Percentiles rank a stretch among this genome's conserved stretches.
These are phyloP conservation scores for Candida nemodendra DNA, from an alignment of 805 yeast genomes.

Conservation along the genomic window DNA sequence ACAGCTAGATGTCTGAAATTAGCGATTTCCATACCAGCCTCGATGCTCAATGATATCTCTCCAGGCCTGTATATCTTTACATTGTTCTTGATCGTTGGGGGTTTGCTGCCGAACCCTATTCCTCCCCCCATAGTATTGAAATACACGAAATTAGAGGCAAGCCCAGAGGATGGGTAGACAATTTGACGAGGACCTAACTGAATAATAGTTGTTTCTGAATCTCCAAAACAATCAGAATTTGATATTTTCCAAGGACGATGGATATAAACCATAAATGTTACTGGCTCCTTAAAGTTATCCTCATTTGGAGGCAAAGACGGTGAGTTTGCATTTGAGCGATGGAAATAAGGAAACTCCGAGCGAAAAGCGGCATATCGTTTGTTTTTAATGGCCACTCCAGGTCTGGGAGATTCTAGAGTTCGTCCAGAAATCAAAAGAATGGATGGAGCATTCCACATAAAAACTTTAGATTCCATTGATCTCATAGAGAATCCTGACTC, in stretches of 20 bases:
- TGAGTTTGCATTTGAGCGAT: conserved; percentile 19
- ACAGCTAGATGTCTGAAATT: conserved; percentile 67
- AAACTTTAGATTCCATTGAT: conserved; percentile 76
- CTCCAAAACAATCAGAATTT: conserved; percentile 73
- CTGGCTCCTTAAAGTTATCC: conserved; percentile 35
- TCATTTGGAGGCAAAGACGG: conserved; percentile 16
- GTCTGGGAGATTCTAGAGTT: conserved; percentile 34
- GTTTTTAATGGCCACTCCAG: conserved; percentile 33
- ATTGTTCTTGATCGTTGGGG: conserved; percentile 53
- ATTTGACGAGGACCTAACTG: conserved; percentile 69
- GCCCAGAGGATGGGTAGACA: conserved; percentile 36
- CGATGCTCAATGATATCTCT: conserved; percentile 75
- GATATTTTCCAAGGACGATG: conserved; percentile 76
- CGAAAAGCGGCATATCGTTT: conserved; percentile 52
- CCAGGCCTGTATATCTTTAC: conserved; percentile 59
- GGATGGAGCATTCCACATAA: conserved; percentile 91
- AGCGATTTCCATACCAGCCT: conserved; percentile 75
- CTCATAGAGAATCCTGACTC: conserved; percentile 85
- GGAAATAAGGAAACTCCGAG: conserved; percentile 45
- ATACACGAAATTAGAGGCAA: conserved; percentile 44
- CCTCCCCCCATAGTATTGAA: conserved; percentile 78
- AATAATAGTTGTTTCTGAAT: conserved; percentile 51
- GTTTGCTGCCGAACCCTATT: conserved; percentile 74
- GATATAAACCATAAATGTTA: conserved; percentile 64
- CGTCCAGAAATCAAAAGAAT: conserved; percentile 68